These are phyloP conservation scores for Gymnopus androsaceus DNA, from an alignment of 1,284 basidiomycete genomes.

Conservation along the genomic window DNA sequence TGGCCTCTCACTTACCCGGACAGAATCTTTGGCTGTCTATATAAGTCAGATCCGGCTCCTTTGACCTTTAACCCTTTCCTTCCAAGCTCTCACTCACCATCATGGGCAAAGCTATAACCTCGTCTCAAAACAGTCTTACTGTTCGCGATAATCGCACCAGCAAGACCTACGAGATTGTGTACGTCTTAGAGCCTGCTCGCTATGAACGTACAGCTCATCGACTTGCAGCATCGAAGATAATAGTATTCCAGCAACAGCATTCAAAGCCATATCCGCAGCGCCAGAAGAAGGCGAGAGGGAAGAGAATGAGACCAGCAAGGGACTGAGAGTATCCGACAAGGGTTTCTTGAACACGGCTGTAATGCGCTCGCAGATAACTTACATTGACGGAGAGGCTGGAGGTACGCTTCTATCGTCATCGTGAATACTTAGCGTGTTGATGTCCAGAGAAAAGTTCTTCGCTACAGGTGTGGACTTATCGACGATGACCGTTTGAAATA, in stretches of 20 bases:
- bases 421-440: background rate
- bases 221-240: conserved; percentile 71
- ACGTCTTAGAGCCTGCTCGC: conserved; percentile 28
- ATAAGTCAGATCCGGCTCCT: conserved; percentile 1
- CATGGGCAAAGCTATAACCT: conserved; percentile 50
- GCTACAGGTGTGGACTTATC: conserved; percentile 57
- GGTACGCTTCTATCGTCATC: conserved; percentile 38
- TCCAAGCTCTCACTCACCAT: background rate
- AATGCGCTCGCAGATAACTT: conserved; percentile 79
- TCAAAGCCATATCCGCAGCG: conserved; percentile 73
- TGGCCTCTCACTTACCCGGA: background rate
- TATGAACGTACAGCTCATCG: background rate
- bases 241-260: conserved; percentile 75
- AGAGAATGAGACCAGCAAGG: conserved; percentile 84
- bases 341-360: conserved; percentile 89
- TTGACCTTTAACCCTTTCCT: background rate
- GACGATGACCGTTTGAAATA: background rate
- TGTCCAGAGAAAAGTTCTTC: conserved; percentile 59
- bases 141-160: conserved; percentile 86
- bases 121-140: conserved; percentile 53
- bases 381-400: conserved; percentile 85
- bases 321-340: conserved; percentile 75
- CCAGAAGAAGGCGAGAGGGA: conserved; percentile 59
- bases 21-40: background rate
- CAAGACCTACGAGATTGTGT: conserved; percentile 76